phyloP scores from a whole-genome alignment of 2,329 filamentous ascomycete genomes.

The Setomelanomma holmii region DNA sequence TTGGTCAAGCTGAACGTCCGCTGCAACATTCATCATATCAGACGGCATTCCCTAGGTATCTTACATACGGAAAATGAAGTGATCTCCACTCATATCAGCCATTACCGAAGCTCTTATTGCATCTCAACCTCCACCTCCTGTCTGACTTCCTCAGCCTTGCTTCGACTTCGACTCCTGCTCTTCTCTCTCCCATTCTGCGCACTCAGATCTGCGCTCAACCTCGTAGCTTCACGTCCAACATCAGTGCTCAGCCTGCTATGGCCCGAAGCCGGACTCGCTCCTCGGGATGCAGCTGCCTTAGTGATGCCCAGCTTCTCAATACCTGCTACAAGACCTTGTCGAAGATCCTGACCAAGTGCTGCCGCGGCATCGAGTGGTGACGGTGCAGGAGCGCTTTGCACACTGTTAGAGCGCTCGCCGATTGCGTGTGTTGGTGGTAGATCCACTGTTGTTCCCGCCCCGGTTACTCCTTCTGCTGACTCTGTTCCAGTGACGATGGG shows the following conservation, averaged over 20 bases:
- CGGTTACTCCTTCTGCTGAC: constrained; percentile 40
- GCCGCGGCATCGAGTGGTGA: constrained; percentile 37
- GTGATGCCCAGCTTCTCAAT: constrained; percentile 40
- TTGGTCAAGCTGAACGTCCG: no score
- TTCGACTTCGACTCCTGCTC: constrained; percentile 27
- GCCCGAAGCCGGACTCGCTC: constrained; percentile 22
- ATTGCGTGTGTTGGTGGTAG: constrained; percentile 32
- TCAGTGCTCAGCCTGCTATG: constrained; percentile 19
- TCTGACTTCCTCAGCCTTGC: constrained; percentile 16
- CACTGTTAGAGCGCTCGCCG: constrained; percentile 16
- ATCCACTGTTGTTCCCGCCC: constrained; percentile 36
- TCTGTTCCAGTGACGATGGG: constrained; percentile 46
- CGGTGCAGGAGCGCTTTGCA: constrained; percentile 18
- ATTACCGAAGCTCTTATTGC: constrained; percentile 26
- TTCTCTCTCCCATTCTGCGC: constrained; percentile 19
- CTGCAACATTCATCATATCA: not conserved
- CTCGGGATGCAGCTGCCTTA: constrained; percentile 16
- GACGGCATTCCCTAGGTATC: no score
- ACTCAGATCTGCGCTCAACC: constrained; percentile 14
- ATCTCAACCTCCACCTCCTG: constrained; percentile 46
- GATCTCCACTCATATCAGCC: not conserved
- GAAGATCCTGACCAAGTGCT: constrained; percentile 36
- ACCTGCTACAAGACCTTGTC: constrained; percentile 38
- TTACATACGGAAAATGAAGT: not conserved
- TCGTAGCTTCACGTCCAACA: constrained; percentile 12